A percentile compares a stretch with the other conserved stretches of the same genome.
Evolutionary conservation across 441 rosid genomes (phyloP).

Genomic region (Croton laevigatus): DNA sequence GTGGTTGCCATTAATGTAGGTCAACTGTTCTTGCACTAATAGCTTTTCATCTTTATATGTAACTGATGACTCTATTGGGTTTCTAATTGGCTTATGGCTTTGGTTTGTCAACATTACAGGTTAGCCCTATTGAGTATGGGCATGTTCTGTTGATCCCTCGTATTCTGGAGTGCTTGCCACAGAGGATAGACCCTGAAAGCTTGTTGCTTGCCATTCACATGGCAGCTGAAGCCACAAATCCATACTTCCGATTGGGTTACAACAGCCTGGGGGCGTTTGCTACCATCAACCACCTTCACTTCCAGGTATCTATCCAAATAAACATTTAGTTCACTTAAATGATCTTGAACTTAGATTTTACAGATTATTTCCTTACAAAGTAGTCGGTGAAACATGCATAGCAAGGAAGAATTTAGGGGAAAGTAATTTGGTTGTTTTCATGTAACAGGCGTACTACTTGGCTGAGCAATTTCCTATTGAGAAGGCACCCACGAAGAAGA

Average conservation of each 20-base stretch:
- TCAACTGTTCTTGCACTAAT: background rate
- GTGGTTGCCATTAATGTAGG: slow-evolving; percentile 91
- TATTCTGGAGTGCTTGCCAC: slow-evolving; percentile 84
- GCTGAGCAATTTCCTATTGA: slow-evolving; percentile 83
- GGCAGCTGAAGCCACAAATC: slow-evolving; percentile 85
- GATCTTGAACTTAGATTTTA: background rate
- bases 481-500: slow-evolving; percentile 68
- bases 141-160: slow-evolving; percentile 95
- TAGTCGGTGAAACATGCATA: background rate
- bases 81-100: background rate
- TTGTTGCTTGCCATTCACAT: slow-evolving; percentile 79
- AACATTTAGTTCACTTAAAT: background rate
- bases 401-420: background rate
- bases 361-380: background rate
- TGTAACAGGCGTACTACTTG: slow-evolving; percentile 82
- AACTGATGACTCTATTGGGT: background rate
- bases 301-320: slow-evolving; percentile 55
- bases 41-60: background rate
- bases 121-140: slow-evolving; percentile 96
- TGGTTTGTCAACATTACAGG: slow-evolving; percentile 40
- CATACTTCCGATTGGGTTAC: slow-evolving; percentile 88
- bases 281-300: slow-evolving; percentile 96
- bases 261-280: slow-evolving; percentile 99
- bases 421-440: background rate
- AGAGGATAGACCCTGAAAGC: slow-evolving; percentile 89